Evolutionary conservation across 768 basidiomycete genomes (phyloP).

Genomic region (Nidularia pulvinata): DNA sequence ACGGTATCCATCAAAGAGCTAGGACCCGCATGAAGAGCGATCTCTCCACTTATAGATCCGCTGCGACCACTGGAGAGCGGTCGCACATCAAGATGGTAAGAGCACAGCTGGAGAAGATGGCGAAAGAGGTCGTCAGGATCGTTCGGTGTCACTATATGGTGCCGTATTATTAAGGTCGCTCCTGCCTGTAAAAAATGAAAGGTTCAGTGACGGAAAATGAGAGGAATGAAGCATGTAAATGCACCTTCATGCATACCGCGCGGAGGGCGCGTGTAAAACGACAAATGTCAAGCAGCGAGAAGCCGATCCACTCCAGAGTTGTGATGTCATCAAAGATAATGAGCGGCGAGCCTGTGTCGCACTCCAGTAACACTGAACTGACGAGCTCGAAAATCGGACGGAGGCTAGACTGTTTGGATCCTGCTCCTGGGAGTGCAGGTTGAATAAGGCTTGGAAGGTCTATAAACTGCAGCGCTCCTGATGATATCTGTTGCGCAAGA

Average conservation of each 20-base stretch:
- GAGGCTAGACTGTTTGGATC: conserved; percentile 18
- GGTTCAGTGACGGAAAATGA: background rate
- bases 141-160: conserved; percentile 54
- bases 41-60: conserved; percentile 76
- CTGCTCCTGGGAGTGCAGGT: conserved; percentile 13
- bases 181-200: conserved; percentile 32
- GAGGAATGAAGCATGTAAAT: background rate
- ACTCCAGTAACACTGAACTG: conserved; percentile 15
- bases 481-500: conserved; percentile 28
- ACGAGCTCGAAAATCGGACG: conserved; percentile 33
- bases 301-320: conserved; percentile 72
- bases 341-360: conserved; percentile 21
- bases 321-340: conserved; percentile 75
- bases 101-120: conserved; percentile 57
- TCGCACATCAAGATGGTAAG: conserved; percentile 72
- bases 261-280: conserved; percentile 62
- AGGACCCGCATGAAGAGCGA: conserved; percentile 64
- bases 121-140: conserved; percentile 64
- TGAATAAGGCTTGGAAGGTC: conserved; percentile 30
- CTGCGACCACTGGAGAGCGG: conserved; percentile 76
- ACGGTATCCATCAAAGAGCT: conserved; percentile 22
- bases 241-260: conserved; percentile 55
- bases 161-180: conserved; percentile 59
- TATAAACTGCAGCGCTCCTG: conserved; percentile 50
- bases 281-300: conserved; percentile 44